Evolutionary conservation across 352 stramenopile species (phyloP).

Genomic region (Pythium aquatile): DNA sequence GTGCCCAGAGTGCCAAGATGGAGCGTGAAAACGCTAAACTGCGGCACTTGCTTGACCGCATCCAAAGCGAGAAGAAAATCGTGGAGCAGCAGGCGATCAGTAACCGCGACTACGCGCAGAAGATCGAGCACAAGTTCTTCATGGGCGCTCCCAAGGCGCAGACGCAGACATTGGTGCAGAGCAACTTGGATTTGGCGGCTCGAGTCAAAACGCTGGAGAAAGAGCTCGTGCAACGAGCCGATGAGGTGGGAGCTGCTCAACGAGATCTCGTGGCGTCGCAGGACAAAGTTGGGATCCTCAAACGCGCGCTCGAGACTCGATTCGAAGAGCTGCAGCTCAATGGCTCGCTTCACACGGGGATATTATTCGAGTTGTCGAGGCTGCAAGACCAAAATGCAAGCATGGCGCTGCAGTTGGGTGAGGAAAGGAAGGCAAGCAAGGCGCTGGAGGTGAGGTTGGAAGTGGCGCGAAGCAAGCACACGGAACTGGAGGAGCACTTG

Average conservation of each 20-base stretch:
- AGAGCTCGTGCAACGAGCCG: constrained; percentile 28
- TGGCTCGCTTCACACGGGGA: constrained; percentile 65
- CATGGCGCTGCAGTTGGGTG: constrained; percentile 60
- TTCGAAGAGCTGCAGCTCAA: constrained; percentile 69
- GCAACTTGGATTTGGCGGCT: constrained; percentile 54
- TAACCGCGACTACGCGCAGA: constrained; percentile 83
- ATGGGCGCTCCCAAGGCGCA: constrained; percentile 61
- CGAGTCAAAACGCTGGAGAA: constrained; percentile 45
- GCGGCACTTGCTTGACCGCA: constrained; percentile 63
- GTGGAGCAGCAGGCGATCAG: constrained; percentile 79
- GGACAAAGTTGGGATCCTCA: constrained; percentile 64
- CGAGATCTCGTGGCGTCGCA: constrained; percentile 40
- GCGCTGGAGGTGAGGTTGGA: constrained; percentile 35
- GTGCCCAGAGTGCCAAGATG: constrained; percentile 36
- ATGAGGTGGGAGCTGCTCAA: constrained; percentile 24
- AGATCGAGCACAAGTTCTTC: constrained; percentile 84
- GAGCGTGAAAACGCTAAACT: constrained; percentile 67
- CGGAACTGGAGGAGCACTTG: constrained; percentile 49
- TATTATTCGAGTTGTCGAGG: constrained; percentile 73
- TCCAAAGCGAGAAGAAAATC: constrained; percentile 72
- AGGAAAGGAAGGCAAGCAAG: constrained; percentile 46
- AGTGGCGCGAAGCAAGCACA: constrained; percentile 30
- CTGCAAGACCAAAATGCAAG: constrained; percentile 65
- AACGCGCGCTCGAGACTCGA: constrained; percentile 65
- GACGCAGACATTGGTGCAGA: constrained; percentile 53